Base-by-base conservation (phyloP, 306 rosid genomes). In the Inga oerstediana region DNA sequence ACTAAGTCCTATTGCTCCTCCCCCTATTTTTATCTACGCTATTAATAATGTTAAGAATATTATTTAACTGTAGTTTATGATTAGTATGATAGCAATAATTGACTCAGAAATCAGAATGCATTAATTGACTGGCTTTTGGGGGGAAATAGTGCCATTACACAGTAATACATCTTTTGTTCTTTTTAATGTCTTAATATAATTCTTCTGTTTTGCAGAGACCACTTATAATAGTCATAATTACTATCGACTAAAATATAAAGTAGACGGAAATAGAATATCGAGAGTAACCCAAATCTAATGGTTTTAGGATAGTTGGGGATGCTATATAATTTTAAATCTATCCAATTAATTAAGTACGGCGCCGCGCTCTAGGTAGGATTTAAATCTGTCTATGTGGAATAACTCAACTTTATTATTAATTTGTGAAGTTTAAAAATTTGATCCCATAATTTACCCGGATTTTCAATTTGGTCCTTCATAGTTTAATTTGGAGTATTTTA, bases 101-200 rank as follows among this genome's bases (percentile, higher is more conserved):
- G 77, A 45, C 41, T 48, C 61, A 14, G 20, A 48, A 45, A 46
- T 48, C 61, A 14, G 20, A 48, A 45, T 72, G 41, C 43, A 72
- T 32, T 72, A 46, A 22, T 72, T 73, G 24, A 73, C n/a, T 15
- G 77, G 43, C 77, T 73, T 46, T 72, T 19, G 59, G 41, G 61
- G 59, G 3, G 24, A 46, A 72, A 72, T 24, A 14, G 56, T 44
- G 52, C 41, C 76, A 72, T 15, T 46, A 7, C 35, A 22, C 13
- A 14, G 56, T 22, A 44, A 35, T 49, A 14, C 17, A n/a, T 72
- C 32, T 44, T 24, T 6, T 22, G 4, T 52, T 13, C 37, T 22
- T 70, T 72, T 72, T 45, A 44, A 45, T 8, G 22, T 46, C 76
- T 24, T 11, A 45, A 44, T 32, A 51, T 44, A 27, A 73, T 11